Evolutionary conservation across 306 rosid genomes (phyloP), one percentile per base, ranked within the genome.

Genomic region (Canavalia ensiformis): DNA sequence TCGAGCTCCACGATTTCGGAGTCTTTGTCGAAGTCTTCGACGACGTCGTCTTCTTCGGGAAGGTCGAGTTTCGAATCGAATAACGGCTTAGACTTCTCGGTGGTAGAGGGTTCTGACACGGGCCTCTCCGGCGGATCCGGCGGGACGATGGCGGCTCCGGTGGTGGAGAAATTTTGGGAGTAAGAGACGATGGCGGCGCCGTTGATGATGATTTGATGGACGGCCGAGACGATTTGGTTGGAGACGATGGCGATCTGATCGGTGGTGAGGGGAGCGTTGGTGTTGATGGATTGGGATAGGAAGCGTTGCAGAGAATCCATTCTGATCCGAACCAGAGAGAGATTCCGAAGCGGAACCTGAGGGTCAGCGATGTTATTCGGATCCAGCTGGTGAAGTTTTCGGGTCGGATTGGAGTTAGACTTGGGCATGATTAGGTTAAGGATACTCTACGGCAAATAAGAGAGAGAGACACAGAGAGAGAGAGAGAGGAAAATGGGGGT

Each of bases 1-100:
- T 95, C 98, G 25, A 92, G 85, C 88, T 95, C 97, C 81, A 90
- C 91, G 56, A 92, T 87, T 68, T 90, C 97, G 4, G 76, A 34
- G 28, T 88, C 88, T 2, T 1, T 57, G 42, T 73, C 87, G 7
- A 7, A 46, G n/a, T 62, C 42, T 8, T 82, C 86, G 5, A 10
- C 82, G 30, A n/a, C 79, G 41, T 6, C 87, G 44, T 83, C 82
- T 0, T 83, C 83, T 9, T 86, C 89, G 4, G 7, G n/a, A 2
- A 30, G 68, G 62, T 88, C 89, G 5, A 54, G 28, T 68, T 84
- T 89, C 51, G 86, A 65, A 82, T 86, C 81, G 55, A 7, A 30
- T 12, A 4, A 7, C 1, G 64, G 77, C 37, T 84, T 68, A n/a
- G n/a, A 6, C 7, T 49, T 52, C 6, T 72, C 88, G 25, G 59